Percentiles rank a stretch among this genome's conserved stretches.
Evolutionary conservation across 2,329 filamentous ascomycete species (phyloP).

Genomic region (Claviceps digitariae): DNA sequence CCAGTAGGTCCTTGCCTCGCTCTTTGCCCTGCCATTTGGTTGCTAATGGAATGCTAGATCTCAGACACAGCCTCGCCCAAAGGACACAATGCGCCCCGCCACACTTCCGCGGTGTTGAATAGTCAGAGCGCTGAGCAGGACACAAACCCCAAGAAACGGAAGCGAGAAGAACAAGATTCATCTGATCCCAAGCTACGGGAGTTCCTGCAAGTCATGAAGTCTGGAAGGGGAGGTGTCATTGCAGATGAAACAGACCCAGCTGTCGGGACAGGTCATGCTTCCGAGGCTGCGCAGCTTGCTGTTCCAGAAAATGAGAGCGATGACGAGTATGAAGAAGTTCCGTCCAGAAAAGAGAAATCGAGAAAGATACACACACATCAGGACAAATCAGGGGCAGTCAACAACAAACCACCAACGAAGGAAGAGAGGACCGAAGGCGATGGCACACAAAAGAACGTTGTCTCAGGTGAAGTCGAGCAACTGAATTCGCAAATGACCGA

Average conservation of each 20-base stretch:
- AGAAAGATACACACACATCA: slow-evolving; percentile 16
- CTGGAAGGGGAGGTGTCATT: slow-evolving; percentile 23
- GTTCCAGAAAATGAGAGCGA: slow-evolving; percentile 49
- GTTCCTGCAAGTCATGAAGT: slow-evolving; percentile 72
- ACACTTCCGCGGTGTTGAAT: slow-evolving; percentile 12
- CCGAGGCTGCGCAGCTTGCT: slow-evolving; percentile 18
- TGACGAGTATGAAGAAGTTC: slow-evolving; percentile 59
- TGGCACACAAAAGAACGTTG: slow-evolving; percentile 1
- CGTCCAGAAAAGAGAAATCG: slow-evolving; percentile 37
- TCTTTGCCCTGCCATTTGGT: slow-evolving; percentile 6
- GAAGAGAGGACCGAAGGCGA: slow-evolving; percentile 4
- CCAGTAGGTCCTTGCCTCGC: slow-evolving; percentile 40
- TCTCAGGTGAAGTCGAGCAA: slow-evolving; percentile 7
- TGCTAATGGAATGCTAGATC: slow-evolving; percentile 29
- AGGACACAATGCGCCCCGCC: slow-evolving; percentile 13
- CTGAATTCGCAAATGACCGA: slow-evolving; percentile 12
- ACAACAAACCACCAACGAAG: slow-evolving; percentile 4
- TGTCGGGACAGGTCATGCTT: slow-evolving; percentile 8
- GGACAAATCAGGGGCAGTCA: slow-evolving; percentile 4
- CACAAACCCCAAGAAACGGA: slow-evolving; percentile 50
- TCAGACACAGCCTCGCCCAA: slow-evolving; percentile 28
- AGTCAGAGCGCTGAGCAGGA: slow-evolving; percentile 16
- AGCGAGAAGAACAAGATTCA: slow-evolving; percentile 43
- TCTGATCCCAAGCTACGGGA: slow-evolving; percentile 73
- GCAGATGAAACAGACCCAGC: slow-evolving; percentile 17